Evolutionary conservation across 2,329 filamentous ascomycete genomes (phyloP).

Genomic region (Scedosporium dehoogii): DNA sequence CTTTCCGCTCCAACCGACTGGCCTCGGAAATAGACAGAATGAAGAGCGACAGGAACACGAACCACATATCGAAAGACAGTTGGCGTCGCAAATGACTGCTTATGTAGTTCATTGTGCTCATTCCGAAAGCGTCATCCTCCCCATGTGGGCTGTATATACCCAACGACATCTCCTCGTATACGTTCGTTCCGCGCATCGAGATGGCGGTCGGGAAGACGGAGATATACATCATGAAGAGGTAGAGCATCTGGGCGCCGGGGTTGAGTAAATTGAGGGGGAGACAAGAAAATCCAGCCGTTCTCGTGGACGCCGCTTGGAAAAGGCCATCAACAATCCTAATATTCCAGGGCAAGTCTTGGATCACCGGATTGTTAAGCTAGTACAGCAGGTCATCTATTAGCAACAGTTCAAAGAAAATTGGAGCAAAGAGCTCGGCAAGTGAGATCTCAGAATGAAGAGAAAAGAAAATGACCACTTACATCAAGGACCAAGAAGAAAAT

Average conservation of each 20-base stretch:
- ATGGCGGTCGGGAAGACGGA: constrained; percentile 96
- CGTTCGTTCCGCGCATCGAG: constrained; percentile 85
- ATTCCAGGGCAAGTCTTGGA: constrained; percentile 59
- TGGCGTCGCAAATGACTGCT: constrained; percentile 86
- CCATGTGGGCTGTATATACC: constrained; percentile 56
- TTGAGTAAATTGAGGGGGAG: constrained; percentile 71
- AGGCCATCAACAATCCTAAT: constrained; percentile 75
- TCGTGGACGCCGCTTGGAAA: constrained; percentile 81
- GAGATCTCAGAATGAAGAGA: background rate
- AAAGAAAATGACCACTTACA: constrained; percentile 37
- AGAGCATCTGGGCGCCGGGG: constrained; percentile 85
- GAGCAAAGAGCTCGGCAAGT: background rate
- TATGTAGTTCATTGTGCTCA: constrained; percentile 67
- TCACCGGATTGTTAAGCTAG: constrained; percentile 59
- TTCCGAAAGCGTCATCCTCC: constrained; percentile 36
- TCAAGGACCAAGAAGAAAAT: constrained; percentile 91
- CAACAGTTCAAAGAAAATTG: background rate
- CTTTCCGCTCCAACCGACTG: constrained; percentile 46
- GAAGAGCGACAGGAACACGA: constrained; percentile 87
- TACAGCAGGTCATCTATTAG: background rate
- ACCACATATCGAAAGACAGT: constrained; percentile 96
- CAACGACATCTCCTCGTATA: constrained; percentile 85
- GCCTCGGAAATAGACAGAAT: constrained; percentile 87
- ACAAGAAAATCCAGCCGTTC: constrained; percentile 82
- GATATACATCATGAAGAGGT: constrained; percentile 99